Evolutionary conservation across 768 basidiomycete species (phyloP), one percentile per base, ranked within the genome.

Genomic region (Lyophyllum semitale): DNA sequence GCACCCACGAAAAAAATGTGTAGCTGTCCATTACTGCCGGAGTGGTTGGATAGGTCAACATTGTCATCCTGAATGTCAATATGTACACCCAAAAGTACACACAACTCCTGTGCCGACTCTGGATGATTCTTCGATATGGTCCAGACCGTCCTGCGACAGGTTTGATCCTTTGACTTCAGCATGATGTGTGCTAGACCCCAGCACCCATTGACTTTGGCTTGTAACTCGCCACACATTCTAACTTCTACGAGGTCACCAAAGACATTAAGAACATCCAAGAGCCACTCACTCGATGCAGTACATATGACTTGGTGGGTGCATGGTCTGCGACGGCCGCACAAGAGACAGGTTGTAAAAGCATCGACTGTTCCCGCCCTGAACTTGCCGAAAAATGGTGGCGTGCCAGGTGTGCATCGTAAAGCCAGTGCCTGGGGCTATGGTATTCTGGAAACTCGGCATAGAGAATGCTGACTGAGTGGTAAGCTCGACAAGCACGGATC

Each of bases 401-500:
- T 5, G 22, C n/a, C n/a, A n/a, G n/a, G n/a, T n/a, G n/a, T n/a
- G n/a, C n/a, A n/a, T n/a, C n/a, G n/a, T n/a, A n/a, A 20, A 29
- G 23, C 33, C 25, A 29, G 44, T 17, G 26, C 30, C 41, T 20
- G 35, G 15, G 25, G 23, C 8, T 35, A 42, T 25, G 42, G 35
- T 40, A 3, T 22, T 30, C 41, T 27, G 18, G 38, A 51, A 29
- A 23, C 1, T 22, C 35, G 50, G 37, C 42, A 40, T 27, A 51
- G 22, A n/a, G 35, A 41, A 46, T 27, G n/a, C n/a, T 45, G 22
- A 58, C 37, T 11, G 26, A 8, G 30, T 45, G 42, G 46, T 43
- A 37, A 15, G 41, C 6, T 59, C 48, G 58, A 59, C 53, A 41
- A 51, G 53, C 35, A 51, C 58, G 58, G 58, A 54, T 54, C 35